Conservation (phyloP, 2,329 filamentous ascomycete species). For the Dactylonectria estremocensis region DNA sequence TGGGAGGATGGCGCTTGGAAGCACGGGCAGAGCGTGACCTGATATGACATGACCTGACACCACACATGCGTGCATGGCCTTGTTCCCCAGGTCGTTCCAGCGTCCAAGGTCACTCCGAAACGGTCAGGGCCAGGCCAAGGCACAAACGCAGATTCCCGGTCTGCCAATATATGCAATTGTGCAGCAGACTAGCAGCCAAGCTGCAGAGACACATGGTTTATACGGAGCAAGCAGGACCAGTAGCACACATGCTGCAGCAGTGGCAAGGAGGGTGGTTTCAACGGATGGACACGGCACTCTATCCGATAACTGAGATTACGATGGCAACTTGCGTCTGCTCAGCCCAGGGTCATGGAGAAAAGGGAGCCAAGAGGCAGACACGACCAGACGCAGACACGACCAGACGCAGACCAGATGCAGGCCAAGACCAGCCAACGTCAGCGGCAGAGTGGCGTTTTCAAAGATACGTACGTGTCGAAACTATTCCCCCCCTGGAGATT, state of each 20-base stretch:
- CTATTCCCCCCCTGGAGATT: slow-evolving; percentile 38
- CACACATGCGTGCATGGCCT: slow-evolving; percentile 42
- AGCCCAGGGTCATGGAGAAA: slow-evolving; percentile 22
- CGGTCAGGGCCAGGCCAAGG: slow-evolving; percentile 4
- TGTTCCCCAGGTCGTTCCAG: slow-evolving; percentile 14
- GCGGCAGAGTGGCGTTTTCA: slow-evolving; percentile 19
- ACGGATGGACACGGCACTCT: slow-evolving; percentile 13
- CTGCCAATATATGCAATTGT: slow-evolving; percentile 7
- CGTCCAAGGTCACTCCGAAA: slow-evolving; percentile 14
- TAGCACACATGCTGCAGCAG: no score
- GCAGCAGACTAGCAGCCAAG: not conserved
- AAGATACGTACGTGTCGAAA: slow-evolving; percentile 41
- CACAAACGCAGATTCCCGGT: slow-evolving; percentile 12
- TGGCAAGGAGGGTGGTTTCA: not conserved
- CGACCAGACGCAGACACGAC: slow-evolving; percentile 4
- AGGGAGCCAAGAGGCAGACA: slow-evolving; percentile 26
- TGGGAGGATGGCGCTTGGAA: slow-evolving; percentile 41
- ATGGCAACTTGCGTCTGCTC: slow-evolving; percentile 24
- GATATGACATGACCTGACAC: slow-evolving; percentile 49
- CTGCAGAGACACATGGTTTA: not conserved
- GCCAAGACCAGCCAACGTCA: slow-evolving; percentile 21
- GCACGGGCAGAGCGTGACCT: slow-evolving; percentile 45
- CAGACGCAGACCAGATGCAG: slow-evolving; percentile 14
- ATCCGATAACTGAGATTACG: slow-evolving; percentile 19
- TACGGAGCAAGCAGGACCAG: no score